These are phyloP conservation scores for Coemansia sp. DNA, from an alignment of 192 early-diverging fungal genomes.

Conservation along the genomic window DNA sequence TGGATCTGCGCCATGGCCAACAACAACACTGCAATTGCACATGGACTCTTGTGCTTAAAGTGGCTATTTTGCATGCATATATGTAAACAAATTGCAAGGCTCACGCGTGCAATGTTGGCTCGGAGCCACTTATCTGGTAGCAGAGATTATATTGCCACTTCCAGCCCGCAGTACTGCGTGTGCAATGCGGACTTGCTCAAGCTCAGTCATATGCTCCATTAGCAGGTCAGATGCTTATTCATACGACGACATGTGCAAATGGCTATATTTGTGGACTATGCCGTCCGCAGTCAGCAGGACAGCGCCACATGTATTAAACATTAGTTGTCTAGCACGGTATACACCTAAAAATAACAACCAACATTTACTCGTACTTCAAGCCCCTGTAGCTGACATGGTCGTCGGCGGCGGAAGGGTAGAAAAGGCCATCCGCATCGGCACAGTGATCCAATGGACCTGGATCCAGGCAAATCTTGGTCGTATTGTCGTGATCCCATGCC, in stretches of 20 bases:
- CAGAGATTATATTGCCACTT: neutral
- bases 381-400: conserved; percentile 42
- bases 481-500: conserved; percentile 40
- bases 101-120: neutral
- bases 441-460: conserved; percentile 22
- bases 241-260: neutral
- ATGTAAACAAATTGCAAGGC: neutral
- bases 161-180: neutral
- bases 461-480: conserved; percentile 22
- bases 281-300: neutral
- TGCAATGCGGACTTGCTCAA: neutral
- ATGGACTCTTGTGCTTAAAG: neutral
- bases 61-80: conserved; percentile 2
- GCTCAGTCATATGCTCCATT: neutral
- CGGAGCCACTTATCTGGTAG: neutral
- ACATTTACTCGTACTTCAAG: conserved; percentile 28
- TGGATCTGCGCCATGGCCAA: neutral
- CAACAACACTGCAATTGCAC: neutral
- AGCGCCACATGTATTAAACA: neutral
- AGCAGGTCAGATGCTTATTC: neutral
- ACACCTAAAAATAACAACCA: neutral
- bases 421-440: conserved; percentile 8
- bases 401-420: conserved; percentile 11
- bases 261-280: neutral
- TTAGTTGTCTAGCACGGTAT: neutral